Evolutionary conservation across 129 eudicot species (phyloP).

Genomic region (Pseudognaphalium luteoalbum): DNA sequence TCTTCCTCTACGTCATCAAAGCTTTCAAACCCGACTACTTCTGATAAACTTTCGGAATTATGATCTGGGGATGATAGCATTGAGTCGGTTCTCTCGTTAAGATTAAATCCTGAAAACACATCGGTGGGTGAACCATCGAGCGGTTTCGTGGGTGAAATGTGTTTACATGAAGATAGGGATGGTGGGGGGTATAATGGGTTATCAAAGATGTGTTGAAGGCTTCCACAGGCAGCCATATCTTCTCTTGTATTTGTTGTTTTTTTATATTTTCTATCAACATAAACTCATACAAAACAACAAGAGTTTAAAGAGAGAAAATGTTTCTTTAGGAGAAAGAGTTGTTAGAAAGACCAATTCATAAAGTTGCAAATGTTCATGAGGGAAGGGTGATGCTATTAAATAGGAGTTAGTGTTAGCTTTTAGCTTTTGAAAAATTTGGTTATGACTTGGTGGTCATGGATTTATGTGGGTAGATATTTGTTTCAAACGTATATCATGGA

Average conservation of each 20-base stretch:
- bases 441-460: slow-evolving; percentile 44
- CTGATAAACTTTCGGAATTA: slow-evolving; percentile 62
- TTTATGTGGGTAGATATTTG: slow-evolving; percentile 40
- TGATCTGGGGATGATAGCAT: slow-evolving; percentile 26
- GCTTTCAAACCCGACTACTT: slow-evolving; percentile 81
- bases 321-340: slow-evolving; percentile 27
- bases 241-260: slow-evolving; percentile 20
- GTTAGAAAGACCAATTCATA: slow-evolving; percentile 36
- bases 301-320: slow-evolving; percentile 15
- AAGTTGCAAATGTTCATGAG: slow-evolving; percentile 40
- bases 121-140: slow-evolving; percentile 19
- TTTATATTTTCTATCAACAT: slow-evolving; percentile 5
- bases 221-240: slow-evolving; percentile 75
- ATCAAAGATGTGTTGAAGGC: slow-evolving; percentile 74
- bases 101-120: slow-evolving; percentile 50
- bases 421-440: slow-evolving; percentile 29
- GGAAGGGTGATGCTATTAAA: slow-evolving; percentile 47
- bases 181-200: slow-evolving; percentile 45
- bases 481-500: slow-evolving; percentile 29
- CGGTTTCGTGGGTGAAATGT: slow-evolving; percentile 27
- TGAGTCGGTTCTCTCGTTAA: slow-evolving; percentile 36
- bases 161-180: slow-evolving; percentile 62
- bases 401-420: slow-evolving; percentile 37
- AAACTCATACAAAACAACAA: slow-evolving; percentile 30
- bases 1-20: slow-evolving; percentile 49